Evolutionary conservation across 2,329 filamentous ascomycete species (phyloP), one percentile per base, ranked within the genome.

Genomic region (Fusarium austroafricanum): DNA sequence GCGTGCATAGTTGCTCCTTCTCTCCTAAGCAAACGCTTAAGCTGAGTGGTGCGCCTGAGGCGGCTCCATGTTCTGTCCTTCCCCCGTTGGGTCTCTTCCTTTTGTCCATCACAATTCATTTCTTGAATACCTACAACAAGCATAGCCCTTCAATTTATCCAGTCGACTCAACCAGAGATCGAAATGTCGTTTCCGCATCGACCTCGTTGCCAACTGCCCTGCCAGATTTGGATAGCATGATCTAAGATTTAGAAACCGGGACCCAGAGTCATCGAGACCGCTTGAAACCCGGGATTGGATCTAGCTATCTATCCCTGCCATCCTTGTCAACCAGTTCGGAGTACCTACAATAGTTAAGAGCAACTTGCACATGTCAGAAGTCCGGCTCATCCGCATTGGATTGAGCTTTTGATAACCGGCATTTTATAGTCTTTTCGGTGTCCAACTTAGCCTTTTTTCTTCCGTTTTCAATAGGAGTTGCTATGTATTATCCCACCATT

Each of bases 31-130:
- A 44, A 61, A 64, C 39, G 65, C 55, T 29, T 28, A 37, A 45
- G 65, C 68, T 73, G 66, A 73, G 57, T 73, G 71, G 71, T 60
- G 71, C 71, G 71, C 71, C 65, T 73, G 67, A 68, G 51, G 69
- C 69, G 65, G 67, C 31, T 43, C 35, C n/a, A 51, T 21, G 35
- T 51, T 51, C 37, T 39, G 29, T 31, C 29, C 14, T 11, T 39
- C 21, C 54, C 64, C 23, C 55, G 55, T 49, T 52, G 33, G 54
- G 43, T 53, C 12, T 55, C 50, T 72, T 72, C 69, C 68, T 64
- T 69, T 72, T 65, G 67, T 58, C 71, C 71, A 73, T 52, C 35
- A 42, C 37, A 49, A 29, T 51, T 61, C 46, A 53, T 43, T 63
- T 52, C 31, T 42, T 38, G 37, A 33, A 42, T 18, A n/a, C n/a